Base-by-base conservation (phyloP, 768 basidiomycete genomes). In the Tephrocybe sp. region DNA sequence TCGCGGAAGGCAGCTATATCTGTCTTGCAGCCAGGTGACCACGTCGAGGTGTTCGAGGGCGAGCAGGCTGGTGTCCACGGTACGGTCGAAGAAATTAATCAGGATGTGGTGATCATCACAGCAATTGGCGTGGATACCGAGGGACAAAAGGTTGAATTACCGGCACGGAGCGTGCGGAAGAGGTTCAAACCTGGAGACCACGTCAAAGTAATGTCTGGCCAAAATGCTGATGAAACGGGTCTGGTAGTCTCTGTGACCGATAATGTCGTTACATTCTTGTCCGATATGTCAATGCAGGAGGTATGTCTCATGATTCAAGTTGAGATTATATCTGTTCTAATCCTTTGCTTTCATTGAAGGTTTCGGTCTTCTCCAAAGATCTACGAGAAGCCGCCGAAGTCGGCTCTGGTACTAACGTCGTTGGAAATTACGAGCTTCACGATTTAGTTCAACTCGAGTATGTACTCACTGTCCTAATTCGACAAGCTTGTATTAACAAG, bases 281-380 rank as follows among this genome's bases (percentile, higher is more conserved):
- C 92, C n/a, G 97, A 98, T 64, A 90, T 98, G 84, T 88, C 89
- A 2, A 85, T 94, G 83, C 89, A 92, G 60, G 96, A 98, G 83
- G 94, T 92, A 52, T 42, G 70, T 57, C 34, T 13, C 38, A 31
- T 30, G 22, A 21, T n/a, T 16, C 22, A 52, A 21, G 47, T 39
- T 41, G 55, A 46, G 58, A 50, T 32, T 1, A 18, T 15, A 39
- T 41, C 15, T 25, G 21, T 44, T 22, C 19, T 53, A 38, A 24
- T 13, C 5, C 37, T 22, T 35, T 24, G 1, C 31, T 38, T 30
- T 4, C 58, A n/a, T n/a, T n/a, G n/a, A n/a, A 96, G 93, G 88
- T 98, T 42, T 93, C 92, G 22, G 96, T 97, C 2, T 99, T 99
- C 71, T 89, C 93, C 0, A 96, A 95, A 72, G 97, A 99, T 69